These are phyloP conservation scores for Solanum paucissectum DNA, from an alignment of 257 asterid genomes.

Conservation along the genomic window DNA sequence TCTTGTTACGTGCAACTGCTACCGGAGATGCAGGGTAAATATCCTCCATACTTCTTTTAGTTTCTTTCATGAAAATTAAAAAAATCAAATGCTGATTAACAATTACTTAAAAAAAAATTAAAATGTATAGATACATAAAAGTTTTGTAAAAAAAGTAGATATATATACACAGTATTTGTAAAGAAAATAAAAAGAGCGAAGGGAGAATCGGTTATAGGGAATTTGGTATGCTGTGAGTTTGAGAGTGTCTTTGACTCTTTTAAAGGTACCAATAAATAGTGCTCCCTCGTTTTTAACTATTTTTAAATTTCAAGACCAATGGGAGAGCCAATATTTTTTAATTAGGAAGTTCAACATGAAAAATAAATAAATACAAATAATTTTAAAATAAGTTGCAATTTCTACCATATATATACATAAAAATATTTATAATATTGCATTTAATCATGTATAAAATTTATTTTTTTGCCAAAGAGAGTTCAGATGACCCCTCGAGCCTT, in stretches of 20 bases:
- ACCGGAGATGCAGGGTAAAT: constrained; percentile 8
- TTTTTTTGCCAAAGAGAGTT: no score
- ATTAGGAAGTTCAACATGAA: no score
- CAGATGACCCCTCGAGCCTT: no score
- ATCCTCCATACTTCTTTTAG: constrained; percentile 16
- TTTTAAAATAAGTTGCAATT: no score
- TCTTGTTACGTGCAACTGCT: neutral
- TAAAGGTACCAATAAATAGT: neutral
- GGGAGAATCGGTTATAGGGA: neutral
- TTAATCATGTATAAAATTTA: neutral
- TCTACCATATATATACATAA: no score
- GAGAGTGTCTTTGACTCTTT: neutral
- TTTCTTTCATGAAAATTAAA: neutral
- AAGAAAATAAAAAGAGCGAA: neutral
- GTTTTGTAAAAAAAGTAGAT: neutral
- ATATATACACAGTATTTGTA: neutral
- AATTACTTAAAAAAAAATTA: neutral
- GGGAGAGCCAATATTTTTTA: no score
- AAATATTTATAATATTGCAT: no score
- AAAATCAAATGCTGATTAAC: neutral
- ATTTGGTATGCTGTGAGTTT: neutral
- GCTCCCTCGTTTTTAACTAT: neutral
- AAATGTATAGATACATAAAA: neutral
- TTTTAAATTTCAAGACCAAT: neutral
- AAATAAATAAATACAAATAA: no score